Evolutionary conservation across 495 filamentous ascomycete species (phyloP), one percentile per base, ranked within the genome.

Genomic region (Tuber aestivum): DNA sequence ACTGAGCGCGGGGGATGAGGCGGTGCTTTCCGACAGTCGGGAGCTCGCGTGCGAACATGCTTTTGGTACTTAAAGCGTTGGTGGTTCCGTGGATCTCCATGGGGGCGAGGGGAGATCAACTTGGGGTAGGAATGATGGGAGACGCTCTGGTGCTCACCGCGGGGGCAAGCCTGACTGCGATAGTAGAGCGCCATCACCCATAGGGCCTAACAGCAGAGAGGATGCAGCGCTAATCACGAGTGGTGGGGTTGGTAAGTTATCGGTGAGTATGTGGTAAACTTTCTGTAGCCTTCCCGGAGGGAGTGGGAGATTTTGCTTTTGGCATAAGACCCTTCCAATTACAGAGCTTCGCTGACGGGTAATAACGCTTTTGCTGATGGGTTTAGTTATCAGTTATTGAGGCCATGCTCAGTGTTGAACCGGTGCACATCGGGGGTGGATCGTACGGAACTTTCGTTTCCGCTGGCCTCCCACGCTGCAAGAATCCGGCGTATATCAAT

Each of bases 371-470:
- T 74, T 73, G 65, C 72, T 76, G 68, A 70, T 12, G 70, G 5
- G 21, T 45, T n/a, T 69, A 80, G 79, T 82, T 42, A 35, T n/a
- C 56, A 80, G 79, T 82, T 42, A 35, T 77, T 65, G 79, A 82
- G 61, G 73, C 81, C 50, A 69, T 79, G 38, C 41, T 82, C 14
- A 77, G 78, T 48, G 69, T 82, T 20, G 74, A 75, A 23, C 80
- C 79, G 20, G 70, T 76, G 35, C 77, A 73, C 76, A 42, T 77
- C 68, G 72, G 75, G 32, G 72, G 72, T 50, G 81, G 81, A 56
- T n/a, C 76, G 6, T 79, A 81, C 69, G 73, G 70, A 38, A 82
- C 80, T 35, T 82, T 82, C 48, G 75, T 81, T 65, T 81, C 81
- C 48, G 77, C 80, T 70, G 79, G 79, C 23, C 61, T 82, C 41